Evolutionary conservation across 257 asterid species (phyloP), one percentile per base, ranked within the genome.

Genomic region (Ophiorrhiza pumila): DNA sequence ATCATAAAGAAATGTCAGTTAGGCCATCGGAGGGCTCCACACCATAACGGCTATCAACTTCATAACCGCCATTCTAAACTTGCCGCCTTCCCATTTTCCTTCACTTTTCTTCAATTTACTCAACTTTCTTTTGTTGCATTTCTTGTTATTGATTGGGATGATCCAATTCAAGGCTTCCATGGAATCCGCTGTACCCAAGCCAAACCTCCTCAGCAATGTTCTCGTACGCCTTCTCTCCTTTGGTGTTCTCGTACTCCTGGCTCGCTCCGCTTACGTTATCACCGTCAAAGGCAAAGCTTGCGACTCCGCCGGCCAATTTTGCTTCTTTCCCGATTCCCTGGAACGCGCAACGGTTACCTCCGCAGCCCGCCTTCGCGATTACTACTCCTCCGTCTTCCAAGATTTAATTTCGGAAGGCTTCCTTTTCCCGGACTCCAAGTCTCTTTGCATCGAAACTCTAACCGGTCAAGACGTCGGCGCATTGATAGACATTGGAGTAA

Each of bases 251-350:
- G 81, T 85, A 8, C 61, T 85, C 79, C 80, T 89, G 65, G 87
- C 91, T 41, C 89, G 91, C 46, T 81, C 76, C 20, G 85, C 86
- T 52, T 89, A 84, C 85, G 73, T 84, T 76, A 69, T 87, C 86
- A 76, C 87, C 75, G 71, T 85, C 79, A 83, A 58, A 22, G 77
- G 76, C 66, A 83, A 75, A 50, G 61, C 85, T 50, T 88, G 84
- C 69, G 77, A 75, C 53, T 82, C 82, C 76, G 63, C 41, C 73
- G 81, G 71, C 55, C 65, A 79, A 62, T 82, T 82, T 71, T 84
- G 88, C 50, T 76, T 77, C 78, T 70, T 78, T 72, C 76, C 77
- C 11, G 75, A 64, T 65, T 37, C 79, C 71, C 53, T 66, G 52
- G 59, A 22, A 73, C 56, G 10, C 55, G 65, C 23, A 66, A 39